phyloP scores from a whole-genome alignment of 2,329 filamentous ascomycete species.

The Colletotrichum spaethianum region DNA sequence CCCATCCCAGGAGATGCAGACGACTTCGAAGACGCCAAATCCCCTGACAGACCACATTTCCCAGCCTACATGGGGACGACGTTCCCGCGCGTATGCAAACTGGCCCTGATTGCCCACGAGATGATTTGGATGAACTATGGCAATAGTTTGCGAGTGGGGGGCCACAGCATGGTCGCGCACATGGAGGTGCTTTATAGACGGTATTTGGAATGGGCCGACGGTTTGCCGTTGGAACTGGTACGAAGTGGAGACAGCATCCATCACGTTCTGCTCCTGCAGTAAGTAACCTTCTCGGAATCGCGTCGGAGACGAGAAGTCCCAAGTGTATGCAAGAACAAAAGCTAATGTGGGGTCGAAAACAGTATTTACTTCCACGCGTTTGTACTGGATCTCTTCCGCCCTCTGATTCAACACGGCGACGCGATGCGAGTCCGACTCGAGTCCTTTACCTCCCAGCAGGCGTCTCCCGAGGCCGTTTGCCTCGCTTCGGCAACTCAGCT shows the following conservation, averaged over 20 bases:
- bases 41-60: neutral
- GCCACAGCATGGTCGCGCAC: neutral
- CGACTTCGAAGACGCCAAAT: neutral
- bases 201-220: slow-evolving; percentile 17
- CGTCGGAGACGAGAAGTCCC: neutral
- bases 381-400: slow-evolving; percentile 24
- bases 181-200: slow-evolving; percentile 19
- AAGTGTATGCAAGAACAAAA: neutral
- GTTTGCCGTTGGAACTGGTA: slow-evolving; percentile 9
- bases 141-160: neutral
- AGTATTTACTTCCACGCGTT: slow-evolving; percentile 25
- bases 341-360: neutral
- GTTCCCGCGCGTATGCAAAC: slow-evolving; percentile 14
- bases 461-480: slow-evolving; percentile 18
- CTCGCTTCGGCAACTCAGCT: slow-evolving; percentile 4
- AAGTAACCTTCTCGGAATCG: neutral
- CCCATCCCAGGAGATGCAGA: slow-evolving; percentile 14
- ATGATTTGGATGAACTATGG: slow-evolving; percentile 29
- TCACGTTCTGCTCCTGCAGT: slow-evolving; percentile 29
- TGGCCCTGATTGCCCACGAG: slow-evolving; percentile 21
- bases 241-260: slow-evolving; percentile 8
- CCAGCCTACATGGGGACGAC: neutral
- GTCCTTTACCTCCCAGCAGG: slow-evolving; percentile 22
- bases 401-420: slow-evolving; percentile 1
- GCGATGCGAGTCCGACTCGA: slow-evolving; percentile 14